phyloP scores from a whole-genome alignment of 345 rosid genomes.

The Anastatica hierochuntica region DNA sequence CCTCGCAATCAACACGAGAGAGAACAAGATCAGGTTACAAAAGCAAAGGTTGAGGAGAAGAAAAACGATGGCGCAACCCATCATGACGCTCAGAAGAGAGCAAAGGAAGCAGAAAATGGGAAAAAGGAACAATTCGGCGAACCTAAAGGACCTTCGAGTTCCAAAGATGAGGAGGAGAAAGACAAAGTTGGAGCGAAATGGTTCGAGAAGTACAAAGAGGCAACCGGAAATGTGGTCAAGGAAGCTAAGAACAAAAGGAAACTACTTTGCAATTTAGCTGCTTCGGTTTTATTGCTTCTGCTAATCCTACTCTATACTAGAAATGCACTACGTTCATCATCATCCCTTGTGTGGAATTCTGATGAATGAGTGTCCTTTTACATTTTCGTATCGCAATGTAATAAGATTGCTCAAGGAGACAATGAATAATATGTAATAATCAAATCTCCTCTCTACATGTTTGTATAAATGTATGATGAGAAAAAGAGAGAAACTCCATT shows the following conservation, averaged over 20 bases:
- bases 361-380: slow-evolving; percentile 20
- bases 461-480: too few relatives aligned
- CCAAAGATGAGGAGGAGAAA: slow-evolving; percentile 24
- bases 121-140: neutral
- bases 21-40: slow-evolving; percentile 7
- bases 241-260: slow-evolving; percentile 28
- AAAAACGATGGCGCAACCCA: slow-evolving; percentile 5
- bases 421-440: too few relatives aligned
- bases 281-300: slow-evolving; percentile 22
- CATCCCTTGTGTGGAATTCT: slow-evolving; percentile 15
- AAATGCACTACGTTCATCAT: slow-evolving; percentile 20
- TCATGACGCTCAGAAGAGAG: slow-evolving; percentile 7
- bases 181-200: slow-evolving; percentile 23
- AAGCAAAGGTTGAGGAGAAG: slow-evolving; percentile 10
- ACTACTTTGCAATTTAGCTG: slow-evolving; percentile 27
- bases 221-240: slow-evolving; percentile 25
- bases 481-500: too few relatives aligned
- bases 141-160: slow-evolving; percentile 14
- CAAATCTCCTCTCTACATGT: too few relatives aligned
- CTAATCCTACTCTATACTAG: slow-evolving; percentile 25
- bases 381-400: slow-evolving; percentile 4
- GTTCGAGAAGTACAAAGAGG: slow-evolving; percentile 26
- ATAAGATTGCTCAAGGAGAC: slow-evolving; percentile 11
- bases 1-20: slow-evolving; percentile 6
- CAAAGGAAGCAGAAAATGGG: neutral